Evolutionary conservation across 2,329 filamentous ascomycete species (phyloP), one percentile per base, ranked within the genome.

Genomic region (Trichoderma breve): DNA sequence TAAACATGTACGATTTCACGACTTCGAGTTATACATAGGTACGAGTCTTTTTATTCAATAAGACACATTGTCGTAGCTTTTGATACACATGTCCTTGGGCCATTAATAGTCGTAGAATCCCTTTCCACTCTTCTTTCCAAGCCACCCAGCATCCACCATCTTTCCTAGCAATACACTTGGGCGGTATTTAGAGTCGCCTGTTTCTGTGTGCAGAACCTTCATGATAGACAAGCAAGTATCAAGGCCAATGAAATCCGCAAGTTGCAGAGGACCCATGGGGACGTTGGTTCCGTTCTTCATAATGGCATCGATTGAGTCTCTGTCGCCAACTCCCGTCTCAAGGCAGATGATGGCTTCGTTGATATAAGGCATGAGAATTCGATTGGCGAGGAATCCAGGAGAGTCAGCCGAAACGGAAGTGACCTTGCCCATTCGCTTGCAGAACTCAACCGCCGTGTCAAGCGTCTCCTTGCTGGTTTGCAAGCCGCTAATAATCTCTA

Each of bases 221-320:
- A 99, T 99, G 78, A 99, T 99, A 26, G 95, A 91, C 74, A 98
- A 84, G 79, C 96, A 99, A 0, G 96, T 99, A 81, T 99, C 96
- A 58, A 99, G 86, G 8, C 96, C 96, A 78, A 99, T 98, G 79
- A 99, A 99, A 82, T 99, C 96, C 3, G 96, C 96, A 77, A 99
- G 84, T 78, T 94, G 91, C 75, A 99, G 86, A 11, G 96, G 96
- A 0, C 96, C 96, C 96, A 99, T 99, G 28, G 96, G 96, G 53
- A 99, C 96, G 79, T 97, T 97, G 26, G 96, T 99, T 61, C 96
- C 96, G 77, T 98, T 98, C 88, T 97, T 98, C 96, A 99, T 99
- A 78, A 99, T 99, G 75, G 88, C 91, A 80, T 99, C 96, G 75
- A 99, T 99, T 74, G 95, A 93, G 79, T 98, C 95, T 76, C 93